Base-by-base conservation (phyloP, 1,139 yeast genomes). In the Yarrowia galli region DNA sequence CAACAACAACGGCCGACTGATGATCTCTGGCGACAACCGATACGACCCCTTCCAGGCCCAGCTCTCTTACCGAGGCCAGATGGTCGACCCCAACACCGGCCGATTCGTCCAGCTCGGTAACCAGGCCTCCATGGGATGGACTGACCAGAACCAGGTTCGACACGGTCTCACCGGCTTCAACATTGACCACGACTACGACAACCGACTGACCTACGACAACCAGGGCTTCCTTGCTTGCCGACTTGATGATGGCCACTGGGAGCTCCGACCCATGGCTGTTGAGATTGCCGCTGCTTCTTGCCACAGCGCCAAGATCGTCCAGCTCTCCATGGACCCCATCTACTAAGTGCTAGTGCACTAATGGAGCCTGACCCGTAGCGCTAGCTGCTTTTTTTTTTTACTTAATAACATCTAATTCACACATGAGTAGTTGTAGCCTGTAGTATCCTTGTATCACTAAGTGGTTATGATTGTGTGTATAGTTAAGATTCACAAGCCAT, bases 201-300 rank as follows among this genome's bases (percentile, higher is more conserved):
- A 53, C 60, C 43, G 60, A 16, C 60, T 53, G 45, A 36, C 60
- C 6, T 53, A 53, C 45, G 45, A 53, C 16, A 53, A 53, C 45
- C 60, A 53, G 60, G 60, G 60, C 20, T 53, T 53, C 60, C 60
- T 53, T 22, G 60, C 60, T 23, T 53, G 60, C 35, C 60, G 38
- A 43, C 35, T 53, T 10, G 43, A 22, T 4, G 60, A 53, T 16
- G 60, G 45, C 15, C 60, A 53, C 60, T 53, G 60, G 60, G 60
- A 53, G 32, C 60, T 53, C 16, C 43, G 60, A 22, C 60, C 60
- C 32, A 16, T 53, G 43, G 60, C 60, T 23, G 20, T 53, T 15
- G 60, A 53, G 45, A 45, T 35, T 22, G 60, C 60, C 12, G 60
- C 60, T 53, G 49, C 49, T 16, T 38, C 60, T 8, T 53, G 60